Base-by-base conservation (phyloP, 305 asterid species). In the Fraxinus albicans region DNA sequence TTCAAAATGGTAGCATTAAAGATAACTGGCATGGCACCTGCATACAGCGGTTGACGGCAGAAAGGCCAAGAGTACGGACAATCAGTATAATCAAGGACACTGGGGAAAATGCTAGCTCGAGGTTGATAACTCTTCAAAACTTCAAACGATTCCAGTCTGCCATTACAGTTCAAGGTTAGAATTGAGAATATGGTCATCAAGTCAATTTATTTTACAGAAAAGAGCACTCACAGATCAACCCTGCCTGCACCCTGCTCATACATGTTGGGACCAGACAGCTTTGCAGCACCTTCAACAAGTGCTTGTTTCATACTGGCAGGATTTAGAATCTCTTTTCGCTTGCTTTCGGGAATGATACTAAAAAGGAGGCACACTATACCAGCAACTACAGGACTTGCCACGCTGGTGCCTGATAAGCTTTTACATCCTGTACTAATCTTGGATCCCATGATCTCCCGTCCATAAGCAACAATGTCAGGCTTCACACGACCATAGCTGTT, bases 11-110 rank as follows among this genome's bases (percentile, higher is more conserved):
- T 94, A 79, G 93, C 88, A 70, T 94, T 96, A 77, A 96, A 96
- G 75, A 96, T 92, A 82, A 96, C 96, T 31, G 99, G 99, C 98
- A 96, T 94, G 69, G 99, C 98, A 89, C 98, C 98, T 21, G 97
- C 96, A 84, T 93, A 96, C 76, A 96, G 91, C 1, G 99, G 98
- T 87, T 96, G 98, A 82, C 96, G 97, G 89, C 98, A 96, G 88
- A 94, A 96, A 65, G 98, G 99, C 99, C 99, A 96, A 34, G 98
- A 93, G 86, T 96, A 96, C 79, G 99, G 99, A 89, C 98, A 96
- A 87, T 96, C 99, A 77, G 84, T 89, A 85, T 92, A 92, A 87
- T 96, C 95, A 80, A 96, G 96, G 87, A 88, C 90, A 82, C 97
- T 83, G n/a, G 99, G 99, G 87, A 94, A 96, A 86, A 96, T 92